phyloP scores from a whole-genome alignment of 495 filamentous ascomycete genomes.

The Cryomyces minteri region DNA sequence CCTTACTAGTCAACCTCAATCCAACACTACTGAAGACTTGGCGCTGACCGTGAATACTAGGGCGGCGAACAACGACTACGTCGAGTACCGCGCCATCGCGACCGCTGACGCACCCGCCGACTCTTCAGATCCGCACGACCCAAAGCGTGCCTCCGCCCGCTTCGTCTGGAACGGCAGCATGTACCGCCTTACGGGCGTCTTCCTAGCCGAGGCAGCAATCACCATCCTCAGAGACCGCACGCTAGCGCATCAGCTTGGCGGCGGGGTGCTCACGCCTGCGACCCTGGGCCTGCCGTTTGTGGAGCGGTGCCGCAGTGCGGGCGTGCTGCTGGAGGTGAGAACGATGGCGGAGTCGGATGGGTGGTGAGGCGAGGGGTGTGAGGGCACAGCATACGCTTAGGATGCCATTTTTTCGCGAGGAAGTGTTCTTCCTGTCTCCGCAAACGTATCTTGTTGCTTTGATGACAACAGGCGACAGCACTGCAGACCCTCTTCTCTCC shows the following conservation, averaged over 20 bases:
- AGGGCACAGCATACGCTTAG: too few relatives aligned
- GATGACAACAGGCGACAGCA: too few relatives aligned
- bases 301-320: conserved; percentile 44
- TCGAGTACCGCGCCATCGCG: conserved; percentile 50
- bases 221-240: conserved; percentile 47
- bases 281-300: conserved; percentile 60
- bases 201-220: conserved; percentile 51
- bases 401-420: too few relatives aligned
- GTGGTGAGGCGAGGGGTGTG: too few relatives aligned
- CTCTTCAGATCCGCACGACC: conserved; percentile 6
- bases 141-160: conserved; percentile 36
- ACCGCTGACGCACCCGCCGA: conserved; percentile 23
- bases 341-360: neutral
- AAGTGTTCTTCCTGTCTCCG: too few relatives aligned
- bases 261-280: conserved; percentile 70
- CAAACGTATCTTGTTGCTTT: too few relatives aligned
- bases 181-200: conserved; percentile 52
- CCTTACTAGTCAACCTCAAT: too few relatives aligned
- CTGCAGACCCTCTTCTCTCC: too few relatives aligned
- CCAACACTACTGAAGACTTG: neutral
- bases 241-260: conserved; percentile 34
- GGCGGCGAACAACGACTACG: conserved; percentile 10
- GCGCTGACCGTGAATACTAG: conserved; percentile 1
- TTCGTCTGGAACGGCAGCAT: conserved; percentile 39
- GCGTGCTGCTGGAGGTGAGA: conserved; percentile 38